These are phyloP conservation scores for Persicaria maculosa DNA, from an alignment of 148 eudicot species.

Conservation along the genomic window DNA sequence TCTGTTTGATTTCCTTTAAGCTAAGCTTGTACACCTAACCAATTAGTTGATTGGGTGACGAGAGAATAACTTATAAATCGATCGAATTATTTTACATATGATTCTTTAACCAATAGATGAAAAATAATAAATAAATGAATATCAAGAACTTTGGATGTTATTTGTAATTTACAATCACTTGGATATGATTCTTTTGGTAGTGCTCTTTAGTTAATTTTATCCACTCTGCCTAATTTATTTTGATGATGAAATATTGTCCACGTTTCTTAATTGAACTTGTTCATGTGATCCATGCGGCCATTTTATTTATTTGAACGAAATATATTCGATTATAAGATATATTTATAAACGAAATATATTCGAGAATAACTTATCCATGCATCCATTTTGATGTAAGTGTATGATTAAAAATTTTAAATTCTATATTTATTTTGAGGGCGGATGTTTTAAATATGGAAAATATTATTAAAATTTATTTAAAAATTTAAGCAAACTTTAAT, in stretches of 20 bases:
- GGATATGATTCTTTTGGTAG: neutral
- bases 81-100: neutral
- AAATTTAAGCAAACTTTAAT: too few species aligned
- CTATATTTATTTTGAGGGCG: too few species aligned
- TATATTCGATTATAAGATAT: too few species aligned
- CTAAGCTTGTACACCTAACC: neutral
- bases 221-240: neutral
- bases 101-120: neutral
- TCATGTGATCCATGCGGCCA: neutral
- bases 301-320: too few species aligned
- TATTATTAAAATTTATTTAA: too few species aligned
- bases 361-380: too few species aligned
- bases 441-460: too few species aligned
- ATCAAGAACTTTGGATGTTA: neutral
- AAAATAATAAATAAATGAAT: neutral
- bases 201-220: neutral
- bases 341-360: too few species aligned
- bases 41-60: neutral
- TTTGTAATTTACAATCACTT: neutral
- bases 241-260: neutral
- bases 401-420: too few species aligned
- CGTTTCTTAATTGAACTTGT: neutral
- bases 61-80: neutral
- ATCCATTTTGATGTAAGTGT: too few species aligned
- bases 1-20: neutral